Evolutionary conservation across 208 protist species (phyloP).

Genomic region (Leishmania martiniquensis): DNA sequence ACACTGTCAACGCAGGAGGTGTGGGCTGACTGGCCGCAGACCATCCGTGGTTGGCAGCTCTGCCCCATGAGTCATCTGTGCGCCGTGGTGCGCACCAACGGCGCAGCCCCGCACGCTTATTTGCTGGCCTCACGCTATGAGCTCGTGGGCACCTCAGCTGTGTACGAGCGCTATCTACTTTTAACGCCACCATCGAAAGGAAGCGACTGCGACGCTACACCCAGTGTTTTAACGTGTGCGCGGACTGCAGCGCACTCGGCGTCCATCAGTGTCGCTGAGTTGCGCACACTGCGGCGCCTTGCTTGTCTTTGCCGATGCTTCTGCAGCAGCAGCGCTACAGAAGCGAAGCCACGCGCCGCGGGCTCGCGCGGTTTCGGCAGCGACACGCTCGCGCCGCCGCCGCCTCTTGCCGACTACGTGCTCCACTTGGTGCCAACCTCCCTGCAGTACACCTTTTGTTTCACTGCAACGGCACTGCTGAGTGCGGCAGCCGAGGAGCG

Average conservation of each 20-base stretch:
- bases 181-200: conserved; percentile 1
- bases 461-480: conserved; percentile 42
- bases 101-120: conserved; percentile 5
- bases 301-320: conserved; percentile 34
- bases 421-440: conserved; percentile 28
- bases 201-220: background rate
- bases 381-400: conserved; percentile 17
- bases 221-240: background rate
- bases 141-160: conserved; percentile 45
- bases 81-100: conserved; percentile 13
- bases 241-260: background rate
- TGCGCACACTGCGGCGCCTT: conserved; percentile 25
- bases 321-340: conserved; percentile 13
- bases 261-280: conserved; percentile 20
- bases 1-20: conserved; percentile 15
- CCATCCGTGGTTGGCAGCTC: conserved; percentile 41
- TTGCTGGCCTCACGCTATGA: conserved; percentile 46
- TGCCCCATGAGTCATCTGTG: conserved; percentile 43
- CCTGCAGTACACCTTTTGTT: conserved; percentile 51
- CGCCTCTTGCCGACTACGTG: conserved; percentile 29
- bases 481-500: conserved; percentile 32
- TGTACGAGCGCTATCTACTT: conserved; percentile 50
- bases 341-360: conserved; percentile 12
- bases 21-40: conserved; percentile 38
- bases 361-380: background rate